phyloP scores from a whole-genome alignment of 1,139 yeast genomes.

The Pichia sp. region DNA sequence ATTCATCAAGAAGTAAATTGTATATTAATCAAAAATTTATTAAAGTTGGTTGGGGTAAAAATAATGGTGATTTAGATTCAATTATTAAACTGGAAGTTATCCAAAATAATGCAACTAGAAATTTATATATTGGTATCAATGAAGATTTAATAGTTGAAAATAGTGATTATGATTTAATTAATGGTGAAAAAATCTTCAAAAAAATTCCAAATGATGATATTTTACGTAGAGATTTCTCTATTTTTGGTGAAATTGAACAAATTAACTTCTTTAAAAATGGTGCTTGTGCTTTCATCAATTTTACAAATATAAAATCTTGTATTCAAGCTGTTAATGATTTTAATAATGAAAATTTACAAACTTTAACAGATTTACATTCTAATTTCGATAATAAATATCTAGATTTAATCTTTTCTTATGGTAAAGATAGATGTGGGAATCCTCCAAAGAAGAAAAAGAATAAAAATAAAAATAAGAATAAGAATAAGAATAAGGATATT shows the following conservation, averaged over 20 bases:
- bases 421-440: constrained; percentile 93
- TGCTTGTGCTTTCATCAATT: constrained; percentile 88
- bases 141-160: constrained; percentile 31
- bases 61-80: constrained; percentile 82
- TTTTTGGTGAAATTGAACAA: constrained; percentile 91
- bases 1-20: constrained; percentile 52
- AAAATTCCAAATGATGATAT: constrained; percentile 49
- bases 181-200: constrained; percentile 7
- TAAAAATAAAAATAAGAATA: constrained; percentile 1
- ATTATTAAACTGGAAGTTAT: constrained; percentile 68
- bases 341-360: constrained; percentile 34
- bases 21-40: constrained; percentile 74
- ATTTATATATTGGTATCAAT: constrained; percentile 76
- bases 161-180: not conserved
- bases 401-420: constrained; percentile 67
- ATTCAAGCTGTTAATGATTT: constrained; percentile 74
- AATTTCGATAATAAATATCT: constrained; percentile 31
- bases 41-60: constrained; percentile 95
- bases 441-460: constrained; percentile 41
- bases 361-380: constrained; percentile 30
- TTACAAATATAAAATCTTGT: constrained; percentile 80
- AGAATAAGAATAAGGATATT: constrained; percentile 8
- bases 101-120: constrained; percentile 85
- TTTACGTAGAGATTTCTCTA: constrained; percentile 66
- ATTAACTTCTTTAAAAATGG: constrained; percentile 78